Percentiles rank a stretch among this genome's conserved stretches.
Evolutionary conservation across 2,329 filamentous ascomycete species (phyloP).

Genomic region (Lecanicillium sp.): DNA sequence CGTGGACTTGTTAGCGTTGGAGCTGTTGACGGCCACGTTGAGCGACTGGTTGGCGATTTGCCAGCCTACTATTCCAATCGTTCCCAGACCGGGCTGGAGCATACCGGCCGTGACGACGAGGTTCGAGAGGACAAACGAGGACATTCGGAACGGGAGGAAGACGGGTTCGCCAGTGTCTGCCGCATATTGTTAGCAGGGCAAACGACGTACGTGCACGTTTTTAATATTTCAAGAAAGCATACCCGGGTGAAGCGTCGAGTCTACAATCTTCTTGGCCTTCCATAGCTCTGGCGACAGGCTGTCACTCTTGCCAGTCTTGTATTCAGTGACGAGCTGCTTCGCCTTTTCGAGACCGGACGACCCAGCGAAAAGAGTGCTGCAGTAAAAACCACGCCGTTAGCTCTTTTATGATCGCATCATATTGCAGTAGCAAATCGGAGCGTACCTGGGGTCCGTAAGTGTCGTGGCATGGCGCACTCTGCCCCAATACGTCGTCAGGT

Average conservation of each 20-base stretch:
- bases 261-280: slow-evolving; percentile 93
- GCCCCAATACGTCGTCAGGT: slow-evolving; percentile 90
- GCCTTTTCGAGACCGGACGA: slow-evolving; percentile 72
- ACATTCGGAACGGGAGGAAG: slow-evolving; percentile 95
- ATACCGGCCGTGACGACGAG: slow-evolving; percentile 92
- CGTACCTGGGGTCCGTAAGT: slow-evolving; percentile 93
- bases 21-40: slow-evolving; percentile 95
- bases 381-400: slow-evolving; percentile 5
- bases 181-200: background rate
- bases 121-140: slow-evolving; percentile 87
- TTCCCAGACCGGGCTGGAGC: slow-evolving; percentile 82
- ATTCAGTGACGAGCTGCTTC: slow-evolving; percentile 71
- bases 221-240: slow-evolving; percentile 23
- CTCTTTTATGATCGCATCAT: too few species aligned
- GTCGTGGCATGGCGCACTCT: slow-evolving; percentile 83
- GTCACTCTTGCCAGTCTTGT: slow-evolving; percentile 74
- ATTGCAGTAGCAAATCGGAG: slow-evolving; percentile 10
- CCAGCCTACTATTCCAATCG: slow-evolving; percentile 81
- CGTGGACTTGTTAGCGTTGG: slow-evolving; percentile 96
- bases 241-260: slow-evolving; percentile 94
- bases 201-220: too few species aligned
- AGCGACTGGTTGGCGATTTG: slow-evolving; percentile 95
- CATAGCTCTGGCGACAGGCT: slow-evolving; percentile 87
- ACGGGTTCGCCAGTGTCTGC: slow-evolving; percentile 87
- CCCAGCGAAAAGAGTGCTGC: slow-evolving; percentile 79